Evolutionary conservation across 768 basidiomycete genomes (phyloP).

Genomic region (Hygrocybe punicea): DNA sequence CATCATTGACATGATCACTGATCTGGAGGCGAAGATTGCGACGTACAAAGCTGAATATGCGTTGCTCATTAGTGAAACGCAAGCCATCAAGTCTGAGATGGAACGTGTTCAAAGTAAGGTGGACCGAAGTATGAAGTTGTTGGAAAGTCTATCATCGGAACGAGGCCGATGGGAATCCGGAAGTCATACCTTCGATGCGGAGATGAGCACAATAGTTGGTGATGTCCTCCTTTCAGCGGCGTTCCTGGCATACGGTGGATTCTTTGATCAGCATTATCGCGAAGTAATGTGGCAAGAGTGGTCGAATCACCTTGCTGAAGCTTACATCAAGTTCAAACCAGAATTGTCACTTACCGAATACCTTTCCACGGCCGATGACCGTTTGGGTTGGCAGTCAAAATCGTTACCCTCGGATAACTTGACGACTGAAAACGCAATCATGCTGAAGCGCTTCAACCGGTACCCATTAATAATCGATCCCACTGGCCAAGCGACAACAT

Average conservation of each 20-base stretch:
- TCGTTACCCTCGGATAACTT: conserved; percentile 93
- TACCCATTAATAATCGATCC: conserved; percentile 98
- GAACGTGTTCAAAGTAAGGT: conserved; percentile 96
- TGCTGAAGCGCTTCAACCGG: conserved; percentile 96
- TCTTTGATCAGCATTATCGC: conserved; percentile 98
- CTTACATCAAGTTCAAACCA: conserved; percentile 85
- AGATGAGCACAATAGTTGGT: conserved; percentile 98
- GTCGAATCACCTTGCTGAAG: conserved; percentile 83
- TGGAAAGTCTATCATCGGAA: conserved; percentile 94
- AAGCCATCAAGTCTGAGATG: conserved; percentile 97
- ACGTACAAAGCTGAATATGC: conserved; percentile 98
- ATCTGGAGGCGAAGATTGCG: conserved; percentile 88
- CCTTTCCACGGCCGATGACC: conserved; percentile 94
- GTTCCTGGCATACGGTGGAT: conserved; percentile 95
- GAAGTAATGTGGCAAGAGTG: conserved; percentile 97
- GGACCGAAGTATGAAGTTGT: conserved; percentile 91
- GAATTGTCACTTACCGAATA: conserved; percentile 94
- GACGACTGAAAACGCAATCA: conserved; percentile 98
- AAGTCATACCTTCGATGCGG: conserved; percentile 91
- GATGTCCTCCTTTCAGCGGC: conserved; percentile 94
- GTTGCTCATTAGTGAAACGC: conserved; percentile 90
- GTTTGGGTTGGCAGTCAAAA: conserved; percentile 92
- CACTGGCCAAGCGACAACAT: conserved; percentile 93
- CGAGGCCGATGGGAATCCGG: conserved; percentile 91
- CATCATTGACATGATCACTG: conserved; percentile 88